These are phyloP conservation scores for Microcos paniculata DNA, from an alignment of 345 rosid genomes.

Conservation along the genomic window DNA sequence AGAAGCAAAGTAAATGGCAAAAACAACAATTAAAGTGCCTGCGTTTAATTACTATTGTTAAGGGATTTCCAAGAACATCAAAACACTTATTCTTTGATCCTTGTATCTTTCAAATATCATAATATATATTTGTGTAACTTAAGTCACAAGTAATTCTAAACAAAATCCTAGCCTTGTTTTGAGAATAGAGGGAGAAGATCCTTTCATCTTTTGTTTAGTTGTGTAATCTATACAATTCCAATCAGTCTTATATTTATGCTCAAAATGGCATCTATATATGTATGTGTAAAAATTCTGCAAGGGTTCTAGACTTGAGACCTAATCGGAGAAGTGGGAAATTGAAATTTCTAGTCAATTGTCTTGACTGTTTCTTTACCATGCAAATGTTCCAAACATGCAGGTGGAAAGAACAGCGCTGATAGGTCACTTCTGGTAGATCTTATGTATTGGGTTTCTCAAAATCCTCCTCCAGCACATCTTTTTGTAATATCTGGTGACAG, in stretches of 20 bases:
- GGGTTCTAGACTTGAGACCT: too few relatives aligned
- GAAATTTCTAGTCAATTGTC: background rate
- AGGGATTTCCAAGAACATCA: too few relatives aligned
- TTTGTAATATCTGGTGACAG: slow-evolving; percentile 76
- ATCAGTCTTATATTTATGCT: background rate
- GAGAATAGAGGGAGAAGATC: background rate
- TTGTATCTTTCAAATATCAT: background rate
- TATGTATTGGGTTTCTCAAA: slow-evolving; percentile 75
- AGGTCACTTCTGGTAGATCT: slow-evolving; percentile 69
- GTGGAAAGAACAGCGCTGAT: slow-evolving; percentile 84
- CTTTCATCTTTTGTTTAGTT: background rate
- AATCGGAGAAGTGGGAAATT: too few relatives aligned
- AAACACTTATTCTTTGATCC: background rate
- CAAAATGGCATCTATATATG: background rate
- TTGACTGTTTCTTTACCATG: slow-evolving; percentile 8
- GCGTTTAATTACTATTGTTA: too few relatives aligned
- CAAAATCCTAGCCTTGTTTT: background rate
- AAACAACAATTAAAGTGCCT: too few relatives aligned
- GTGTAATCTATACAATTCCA: background rate
- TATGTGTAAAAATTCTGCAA: background rate
- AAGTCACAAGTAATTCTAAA: background rate
- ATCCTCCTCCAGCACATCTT: slow-evolving; percentile 95
- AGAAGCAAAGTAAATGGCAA: too few relatives aligned
- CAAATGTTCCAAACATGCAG: slow-evolving; percentile 32
- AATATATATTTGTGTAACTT: background rate